Conservation (phyloP, 805 yeast genomes). For the Wickerhamomyces pijperi region DNA sequence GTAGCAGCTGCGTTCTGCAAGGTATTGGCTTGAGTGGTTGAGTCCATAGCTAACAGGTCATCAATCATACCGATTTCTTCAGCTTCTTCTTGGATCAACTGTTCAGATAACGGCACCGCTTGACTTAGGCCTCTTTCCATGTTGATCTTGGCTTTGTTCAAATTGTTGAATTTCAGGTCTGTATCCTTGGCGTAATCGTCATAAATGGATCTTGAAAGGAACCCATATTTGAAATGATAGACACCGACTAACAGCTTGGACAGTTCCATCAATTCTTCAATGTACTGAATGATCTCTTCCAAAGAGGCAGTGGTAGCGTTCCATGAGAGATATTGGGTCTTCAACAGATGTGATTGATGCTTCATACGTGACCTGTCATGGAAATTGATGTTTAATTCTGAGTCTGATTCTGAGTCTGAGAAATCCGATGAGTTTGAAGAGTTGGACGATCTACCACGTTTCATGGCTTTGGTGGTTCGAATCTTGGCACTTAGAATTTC, state of each 20-base stretch:
- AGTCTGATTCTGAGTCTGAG: slow-evolving; percentile 3
- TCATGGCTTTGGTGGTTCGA: background rate
- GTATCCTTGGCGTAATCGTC: slow-evolving; percentile 26
- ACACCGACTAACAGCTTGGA: slow-evolving; percentile 35
- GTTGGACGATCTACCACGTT: slow-evolving; percentile 3
- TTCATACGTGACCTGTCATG: slow-evolving; percentile 7
- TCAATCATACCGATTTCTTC: slow-evolving; percentile 1
- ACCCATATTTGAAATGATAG: slow-evolving; percentile 38
- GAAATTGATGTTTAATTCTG: slow-evolving; percentile 11
- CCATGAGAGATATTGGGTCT: slow-evolving; percentile 36
- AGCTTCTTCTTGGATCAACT: slow-evolving; percentile 4
- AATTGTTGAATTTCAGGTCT: slow-evolving; percentile 6
- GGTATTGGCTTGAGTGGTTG: too few relatives aligned
- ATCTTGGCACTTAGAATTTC: slow-evolving; percentile 23
- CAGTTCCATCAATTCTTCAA: slow-evolving; percentile 33
- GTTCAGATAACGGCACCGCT: slow-evolving; percentile 3
- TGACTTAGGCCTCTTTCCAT: slow-evolving; percentile 3
- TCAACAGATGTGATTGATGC: slow-evolving; percentile 19
- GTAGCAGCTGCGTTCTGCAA: too few relatives aligned
- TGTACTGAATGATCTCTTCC: slow-evolving; percentile 37
- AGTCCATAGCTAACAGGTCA: background rate
- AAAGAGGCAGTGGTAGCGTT: slow-evolving; percentile 38
- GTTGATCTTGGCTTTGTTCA: background rate
- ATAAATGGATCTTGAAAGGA: slow-evolving; percentile 34
- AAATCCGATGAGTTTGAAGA: background rate